Evolutionary conservation across 768 basidiomycete genomes (phyloP).

Genomic region (Russula griseocarnosa): DNA sequence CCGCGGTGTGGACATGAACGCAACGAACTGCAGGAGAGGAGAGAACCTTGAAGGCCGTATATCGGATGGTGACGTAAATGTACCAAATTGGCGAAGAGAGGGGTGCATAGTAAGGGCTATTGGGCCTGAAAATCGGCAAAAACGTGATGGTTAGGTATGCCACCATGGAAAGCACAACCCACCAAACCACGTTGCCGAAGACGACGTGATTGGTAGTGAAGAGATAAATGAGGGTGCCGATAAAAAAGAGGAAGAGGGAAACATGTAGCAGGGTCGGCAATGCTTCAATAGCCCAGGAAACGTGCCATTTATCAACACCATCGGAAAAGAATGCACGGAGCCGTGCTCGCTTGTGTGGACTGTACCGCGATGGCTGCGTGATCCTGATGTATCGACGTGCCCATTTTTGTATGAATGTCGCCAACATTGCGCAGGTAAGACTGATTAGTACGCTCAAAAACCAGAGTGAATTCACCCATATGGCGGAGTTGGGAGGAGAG

Average conservation of each 20-base stretch:
- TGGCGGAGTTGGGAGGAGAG: constrained; percentile 1
- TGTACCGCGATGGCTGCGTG: background rate
- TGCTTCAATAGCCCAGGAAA: background rate
- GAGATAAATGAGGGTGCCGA: constrained; percentile 14
- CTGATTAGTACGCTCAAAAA: constrained; percentile 10
- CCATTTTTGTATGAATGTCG: constrained; percentile 16
- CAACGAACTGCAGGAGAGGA: background rate
- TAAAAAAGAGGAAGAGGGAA: constrained; percentile 23
- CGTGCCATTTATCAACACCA: background rate
- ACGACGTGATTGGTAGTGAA: background rate
- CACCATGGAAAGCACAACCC: background rate
- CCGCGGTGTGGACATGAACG: background rate
- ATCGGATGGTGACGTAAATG: background rate
- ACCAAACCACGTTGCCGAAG: background rate
- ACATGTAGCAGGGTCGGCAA: constrained; percentile 20
- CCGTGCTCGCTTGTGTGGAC: constrained; percentile 9
- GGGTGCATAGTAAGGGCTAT: constrained; percentile 8
- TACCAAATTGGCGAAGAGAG: background rate
- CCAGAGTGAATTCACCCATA: constrained; percentile 18
- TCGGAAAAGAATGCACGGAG: constrained; percentile 14
- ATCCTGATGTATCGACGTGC: constrained; percentile 13
- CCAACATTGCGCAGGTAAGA: constrained; percentile 9
- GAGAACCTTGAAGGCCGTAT: background rate
- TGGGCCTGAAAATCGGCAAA: background rate
- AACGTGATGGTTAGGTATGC: constrained; percentile 1